Evolutionary conservation across 2,329 filamentous ascomycete genomes (phyloP).

Genomic region (Fusarium tuaranense): DNA sequence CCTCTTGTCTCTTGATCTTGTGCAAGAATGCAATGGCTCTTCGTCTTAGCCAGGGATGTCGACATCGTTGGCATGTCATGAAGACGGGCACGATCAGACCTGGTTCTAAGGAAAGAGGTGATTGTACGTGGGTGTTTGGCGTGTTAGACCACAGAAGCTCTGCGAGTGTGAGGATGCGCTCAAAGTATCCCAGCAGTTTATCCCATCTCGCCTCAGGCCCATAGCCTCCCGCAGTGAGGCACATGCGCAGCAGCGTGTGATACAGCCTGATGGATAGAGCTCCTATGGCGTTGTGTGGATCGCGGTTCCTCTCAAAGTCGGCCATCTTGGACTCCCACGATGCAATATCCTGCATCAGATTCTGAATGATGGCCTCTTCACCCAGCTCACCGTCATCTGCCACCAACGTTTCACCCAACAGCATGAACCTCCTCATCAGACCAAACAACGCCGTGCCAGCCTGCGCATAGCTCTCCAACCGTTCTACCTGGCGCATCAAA

Average conservation of each 20-base stretch:
- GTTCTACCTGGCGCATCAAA: slow-evolving; percentile 9
- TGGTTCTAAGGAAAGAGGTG: slow-evolving; percentile 47
- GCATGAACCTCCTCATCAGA: slow-evolving; percentile 35
- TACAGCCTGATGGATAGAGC: slow-evolving; percentile 45
- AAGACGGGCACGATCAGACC: slow-evolving; percentile 48
- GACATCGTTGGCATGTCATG: slow-evolving; percentile 43
- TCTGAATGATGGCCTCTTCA: neutral
- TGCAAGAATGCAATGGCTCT: slow-evolving; percentile 41
- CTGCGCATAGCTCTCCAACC: slow-evolving; percentile 37
- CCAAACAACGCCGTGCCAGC: slow-evolving; percentile 38
- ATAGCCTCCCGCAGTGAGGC: slow-evolving; percentile 30
- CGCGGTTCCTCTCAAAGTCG: slow-evolving; percentile 29
- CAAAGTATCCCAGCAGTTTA: slow-evolving; percentile 43
- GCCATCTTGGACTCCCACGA: slow-evolving; percentile 42
- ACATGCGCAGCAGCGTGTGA: slow-evolving; percentile 41
- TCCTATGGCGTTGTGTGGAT: slow-evolving; percentile 21
- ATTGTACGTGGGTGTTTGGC: slow-evolving; percentile 24
- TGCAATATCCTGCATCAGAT: slow-evolving; percentile 22
- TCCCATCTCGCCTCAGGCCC: slow-evolving; percentile 48
- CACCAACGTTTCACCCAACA: slow-evolving; percentile 29
- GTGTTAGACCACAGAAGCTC: slow-evolving; percentile 33
- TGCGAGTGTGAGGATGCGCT: slow-evolving; percentile 39
- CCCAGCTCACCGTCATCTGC: neutral
- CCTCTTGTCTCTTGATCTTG: slow-evolving; percentile 47
- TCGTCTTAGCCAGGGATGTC: slow-evolving; percentile 46